Percentiles rank a stretch among this genome's conserved stretches.
These are phyloP conservation scores for Xylariales sp. DNA, from an alignment of 2,329 filamentous ascomycete genomes.

Conservation along the genomic window DNA sequence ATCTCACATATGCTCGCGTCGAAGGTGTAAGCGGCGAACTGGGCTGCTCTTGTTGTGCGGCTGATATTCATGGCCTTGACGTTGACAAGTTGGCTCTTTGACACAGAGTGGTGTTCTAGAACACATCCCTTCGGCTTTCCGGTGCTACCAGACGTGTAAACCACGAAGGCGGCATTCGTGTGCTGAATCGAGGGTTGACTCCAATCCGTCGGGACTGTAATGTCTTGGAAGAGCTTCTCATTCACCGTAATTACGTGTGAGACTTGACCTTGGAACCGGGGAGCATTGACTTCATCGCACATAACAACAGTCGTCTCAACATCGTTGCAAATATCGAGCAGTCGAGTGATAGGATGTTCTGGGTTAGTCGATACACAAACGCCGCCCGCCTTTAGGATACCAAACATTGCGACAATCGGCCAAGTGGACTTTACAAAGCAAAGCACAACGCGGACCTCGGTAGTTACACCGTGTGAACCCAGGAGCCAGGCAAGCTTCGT, in stretches of 20 bases:
- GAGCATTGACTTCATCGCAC: too few relatives aligned
- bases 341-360: slow-evolving; percentile 3
- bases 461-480: slow-evolving; percentile 16
- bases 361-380: slow-evolving; percentile 4
- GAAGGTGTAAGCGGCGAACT: slow-evolving; percentile 17
- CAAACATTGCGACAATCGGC: slow-evolving; percentile 13
- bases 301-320: too few relatives aligned
- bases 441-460: slow-evolving; percentile 25
- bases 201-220: too few relatives aligned
- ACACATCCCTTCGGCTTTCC: slow-evolving; percentile 9
- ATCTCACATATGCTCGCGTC: slow-evolving; percentile 28
- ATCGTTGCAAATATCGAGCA: slow-evolving; percentile 7
- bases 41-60: slow-evolving; percentile 31
- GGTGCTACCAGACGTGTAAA: slow-evolving; percentile 10
- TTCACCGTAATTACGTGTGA: too few relatives aligned
- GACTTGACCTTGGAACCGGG: too few relatives aligned
- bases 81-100: slow-evolving; percentile 1
- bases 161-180: slow-evolving; percentile 4
- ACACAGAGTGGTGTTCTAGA: slow-evolving; percentile 7
- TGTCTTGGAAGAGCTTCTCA: too few relatives aligned
- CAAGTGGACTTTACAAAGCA: slow-evolving; percentile 30
- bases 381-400: slow-evolving; percentile 6
- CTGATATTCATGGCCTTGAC: slow-evolving; percentile 36
- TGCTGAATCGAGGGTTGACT: too few relatives aligned
- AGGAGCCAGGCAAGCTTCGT: slow-evolving; percentile 16